Percentiles rank a stretch among this genome's conserved stretches.
Conservation (phyloP, 768 basidiomycete species). For the Hebeloma cylindrosporum region DNA sequence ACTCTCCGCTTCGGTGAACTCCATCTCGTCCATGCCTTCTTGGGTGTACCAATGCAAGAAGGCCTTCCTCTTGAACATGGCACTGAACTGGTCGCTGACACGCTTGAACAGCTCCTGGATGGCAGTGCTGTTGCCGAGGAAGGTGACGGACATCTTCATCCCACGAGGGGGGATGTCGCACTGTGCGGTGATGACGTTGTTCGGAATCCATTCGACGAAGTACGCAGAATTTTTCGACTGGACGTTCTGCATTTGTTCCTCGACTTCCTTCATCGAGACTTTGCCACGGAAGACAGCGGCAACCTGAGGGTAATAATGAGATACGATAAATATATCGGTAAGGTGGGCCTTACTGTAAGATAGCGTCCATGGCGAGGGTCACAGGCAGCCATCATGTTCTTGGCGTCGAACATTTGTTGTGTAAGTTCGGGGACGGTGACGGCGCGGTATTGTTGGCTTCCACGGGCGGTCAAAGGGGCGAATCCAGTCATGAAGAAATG, state of each 20-base stretch:
- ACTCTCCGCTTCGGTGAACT: constrained; percentile 98
- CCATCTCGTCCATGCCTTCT: constrained; percentile 99
- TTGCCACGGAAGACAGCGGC: constrained; percentile 99
- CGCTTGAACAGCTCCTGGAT: constrained; percentile 99
- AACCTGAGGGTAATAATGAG: constrained; percentile 46
- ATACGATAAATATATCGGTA: neutral
- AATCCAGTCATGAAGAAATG: constrained; percentile 99
- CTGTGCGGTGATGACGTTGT: constrained; percentile 97
- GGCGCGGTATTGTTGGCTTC: constrained; percentile 93
- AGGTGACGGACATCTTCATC: constrained; percentile 95
- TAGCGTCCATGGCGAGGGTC: constrained; percentile 97
- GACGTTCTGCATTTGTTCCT: constrained; percentile 98
- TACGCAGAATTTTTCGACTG: constrained; percentile 97
- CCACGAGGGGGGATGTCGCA: constrained; percentile 97
- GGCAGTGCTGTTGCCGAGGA: constrained; percentile 95
- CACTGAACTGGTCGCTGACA: constrained; percentile 96
- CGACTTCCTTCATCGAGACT: constrained; percentile 99
- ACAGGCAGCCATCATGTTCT: constrained; percentile 99
- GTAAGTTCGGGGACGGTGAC: constrained; percentile 97
- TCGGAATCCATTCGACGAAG: constrained; percentile 99
- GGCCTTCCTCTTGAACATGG: constrained; percentile 99
- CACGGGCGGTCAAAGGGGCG: constrained; percentile 91
- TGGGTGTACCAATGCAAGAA: constrained; percentile 99
- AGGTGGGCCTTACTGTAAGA: constrained; percentile 76
- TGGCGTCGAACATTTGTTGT: constrained; percentile 99